Evolutionary conservation across 306 rosid species (phyloP).

Genomic region (Cucumis melo): DNA sequence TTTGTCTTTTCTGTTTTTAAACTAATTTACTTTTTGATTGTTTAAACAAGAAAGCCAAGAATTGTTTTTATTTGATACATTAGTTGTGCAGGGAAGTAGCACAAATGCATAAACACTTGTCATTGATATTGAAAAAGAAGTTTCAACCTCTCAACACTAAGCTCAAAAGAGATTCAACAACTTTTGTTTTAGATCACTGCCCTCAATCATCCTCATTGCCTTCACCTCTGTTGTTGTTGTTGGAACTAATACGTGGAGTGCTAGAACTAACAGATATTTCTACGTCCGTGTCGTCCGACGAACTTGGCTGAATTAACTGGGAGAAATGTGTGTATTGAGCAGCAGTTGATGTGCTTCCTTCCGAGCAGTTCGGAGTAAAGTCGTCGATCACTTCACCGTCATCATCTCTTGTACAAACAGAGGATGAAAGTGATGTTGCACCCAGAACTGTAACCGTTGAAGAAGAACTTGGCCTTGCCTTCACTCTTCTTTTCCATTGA

Average conservation of each 20-base stretch:
- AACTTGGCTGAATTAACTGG: background rate
- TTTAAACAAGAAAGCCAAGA: no score
- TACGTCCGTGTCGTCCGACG: background rate
- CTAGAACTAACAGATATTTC: background rate
- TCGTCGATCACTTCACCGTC: background rate
- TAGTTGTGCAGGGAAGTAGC: background rate
- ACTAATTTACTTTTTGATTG: no score
- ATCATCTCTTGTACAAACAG: conserved; percentile 18
- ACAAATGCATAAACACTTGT: background rate
- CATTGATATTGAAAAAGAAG: background rate
- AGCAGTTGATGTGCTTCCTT: conserved; percentile 34
- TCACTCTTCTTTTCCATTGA: conserved; percentile 69
- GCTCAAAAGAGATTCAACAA: background rate
- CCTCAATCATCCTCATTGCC: background rate
- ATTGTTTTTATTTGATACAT: no score
- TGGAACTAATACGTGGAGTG: background rate
- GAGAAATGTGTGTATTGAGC: conserved; percentile 8
- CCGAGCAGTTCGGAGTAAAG: conserved; percentile 9
- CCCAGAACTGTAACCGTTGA: conserved; percentile 14
- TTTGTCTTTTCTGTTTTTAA: no score
- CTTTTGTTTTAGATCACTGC: background rate
- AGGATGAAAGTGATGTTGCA: conserved; percentile 17
- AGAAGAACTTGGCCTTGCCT: conserved; percentile 27
- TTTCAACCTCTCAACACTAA: background rate
- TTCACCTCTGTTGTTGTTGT: background rate